These are phyloP conservation scores for Tilletia walkeri DNA, from an alignment of 1,284 basidiomycete species.

Conservation along the genomic window DNA sequence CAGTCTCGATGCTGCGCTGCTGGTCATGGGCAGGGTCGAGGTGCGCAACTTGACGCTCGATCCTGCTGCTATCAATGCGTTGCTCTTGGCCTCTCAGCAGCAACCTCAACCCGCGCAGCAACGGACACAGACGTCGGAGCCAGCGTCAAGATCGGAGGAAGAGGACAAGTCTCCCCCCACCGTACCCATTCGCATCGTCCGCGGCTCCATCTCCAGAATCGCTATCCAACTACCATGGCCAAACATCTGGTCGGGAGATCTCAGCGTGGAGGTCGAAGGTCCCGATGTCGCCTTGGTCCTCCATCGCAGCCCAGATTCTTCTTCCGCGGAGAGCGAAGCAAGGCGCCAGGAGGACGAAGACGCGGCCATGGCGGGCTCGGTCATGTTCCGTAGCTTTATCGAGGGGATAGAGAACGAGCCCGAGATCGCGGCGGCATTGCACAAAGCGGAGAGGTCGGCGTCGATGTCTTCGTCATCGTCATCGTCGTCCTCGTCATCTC, in stretches of 20 bases:
- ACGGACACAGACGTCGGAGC: too few relatives aligned
- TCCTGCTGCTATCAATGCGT: constrained; percentile 62
- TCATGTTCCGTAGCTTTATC: constrained; percentile 20
- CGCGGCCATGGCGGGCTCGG: constrained; percentile 36
- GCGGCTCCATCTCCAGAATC: constrained; percentile 62
- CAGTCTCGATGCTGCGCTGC: constrained; percentile 74
- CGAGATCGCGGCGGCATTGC: constrained; percentile 10
- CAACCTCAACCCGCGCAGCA: neutral
- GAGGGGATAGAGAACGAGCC: constrained; percentile 15
- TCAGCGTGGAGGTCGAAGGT: constrained; percentile 27
- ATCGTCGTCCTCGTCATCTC: neutral
- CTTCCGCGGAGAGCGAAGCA: constrained; percentile 34
- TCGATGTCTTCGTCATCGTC: constrained; percentile 16
- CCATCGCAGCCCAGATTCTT: constrained; percentile 18
- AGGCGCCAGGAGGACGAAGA: constrained; percentile 35
- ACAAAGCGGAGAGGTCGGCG: neutral
- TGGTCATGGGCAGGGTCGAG: constrained; percentile 82
- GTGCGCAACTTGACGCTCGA: constrained; percentile 79
- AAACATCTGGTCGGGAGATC: constrained; percentile 42
- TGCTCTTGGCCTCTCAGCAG: constrained; percentile 43
- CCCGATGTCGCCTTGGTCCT: constrained; percentile 22
- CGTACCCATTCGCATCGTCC: constrained; percentile 66
- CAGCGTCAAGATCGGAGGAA: neutral
- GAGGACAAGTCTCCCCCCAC: neutral
- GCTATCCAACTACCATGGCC: constrained; percentile 39